Conservation (phyloP, 345 rosid genomes). For the Euclidium syriacum region DNA sequence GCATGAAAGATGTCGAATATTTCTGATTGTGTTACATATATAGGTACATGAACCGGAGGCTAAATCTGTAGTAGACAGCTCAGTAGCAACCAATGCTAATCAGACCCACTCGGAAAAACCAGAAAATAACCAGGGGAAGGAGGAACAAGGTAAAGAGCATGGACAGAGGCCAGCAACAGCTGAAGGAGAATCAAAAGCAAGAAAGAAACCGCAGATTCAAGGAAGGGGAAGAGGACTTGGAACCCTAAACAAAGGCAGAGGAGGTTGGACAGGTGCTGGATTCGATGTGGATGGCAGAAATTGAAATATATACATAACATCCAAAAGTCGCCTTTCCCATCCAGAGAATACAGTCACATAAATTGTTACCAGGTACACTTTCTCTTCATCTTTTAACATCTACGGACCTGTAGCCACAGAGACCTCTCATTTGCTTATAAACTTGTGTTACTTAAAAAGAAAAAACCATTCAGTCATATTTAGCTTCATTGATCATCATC, state of each 20-base stretch:
- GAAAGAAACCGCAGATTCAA: slow-evolving; percentile 51
- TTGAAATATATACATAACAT: slow-evolving; percentile 15
- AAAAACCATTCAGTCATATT: not conserved
- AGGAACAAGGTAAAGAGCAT: slow-evolving; percentile 29
- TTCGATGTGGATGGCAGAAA: slow-evolving; percentile 74
- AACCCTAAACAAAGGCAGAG: slow-evolving; percentile 52
- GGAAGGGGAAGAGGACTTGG: slow-evolving; percentile 70
- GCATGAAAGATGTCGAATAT: slow-evolving; percentile 24
- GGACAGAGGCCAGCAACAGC: slow-evolving; percentile 36
- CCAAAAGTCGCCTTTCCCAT: not conserved
- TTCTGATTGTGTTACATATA: slow-evolving; percentile 24
- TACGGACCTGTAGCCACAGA: not conserved
- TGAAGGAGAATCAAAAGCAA: slow-evolving; percentile 54
- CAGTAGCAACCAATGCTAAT: slow-evolving; percentile 29
- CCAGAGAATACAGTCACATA: not conserved
- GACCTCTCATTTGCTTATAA: slow-evolving; percentile 8
- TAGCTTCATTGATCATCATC: slow-evolving; percentile 1
- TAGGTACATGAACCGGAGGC: slow-evolving; percentile 40
- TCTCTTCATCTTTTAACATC: slow-evolving; percentile 9
- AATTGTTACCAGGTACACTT: slow-evolving; percentile 4
- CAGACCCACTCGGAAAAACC: slow-evolving; percentile 28
- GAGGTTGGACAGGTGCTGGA: slow-evolving; percentile 79
- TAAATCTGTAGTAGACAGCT: slow-evolving; percentile 32
- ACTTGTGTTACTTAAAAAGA: slow-evolving; percentile 4
- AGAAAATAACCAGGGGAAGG: slow-evolving; percentile 30